Percentiles rank a stretch among this genome's conserved stretches.
Evolutionary conservation across 2,329 filamentous ascomycete genomes (phyloP).

Genomic region (Aspergillus novoparasiticus): DNA sequence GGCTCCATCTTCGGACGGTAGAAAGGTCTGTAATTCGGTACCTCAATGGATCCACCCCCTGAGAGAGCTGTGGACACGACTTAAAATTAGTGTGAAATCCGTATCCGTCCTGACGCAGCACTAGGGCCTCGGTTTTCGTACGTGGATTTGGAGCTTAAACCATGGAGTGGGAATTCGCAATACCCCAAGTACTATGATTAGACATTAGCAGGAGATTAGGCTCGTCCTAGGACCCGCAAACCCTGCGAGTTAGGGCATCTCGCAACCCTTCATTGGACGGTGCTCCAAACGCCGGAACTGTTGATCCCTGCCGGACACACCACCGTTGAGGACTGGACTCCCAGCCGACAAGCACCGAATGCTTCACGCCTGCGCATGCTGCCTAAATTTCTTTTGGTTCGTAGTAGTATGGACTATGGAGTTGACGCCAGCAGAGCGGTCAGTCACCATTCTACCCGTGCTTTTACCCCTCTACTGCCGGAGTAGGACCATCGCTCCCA

Average conservation of each 20-base stretch:
- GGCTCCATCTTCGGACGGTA: background rate
- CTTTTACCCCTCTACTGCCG: background rate
- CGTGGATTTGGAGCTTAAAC: background rate
- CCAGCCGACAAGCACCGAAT: background rate
- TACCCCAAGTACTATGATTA: background rate
- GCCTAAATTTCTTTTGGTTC: too few relatives aligned
- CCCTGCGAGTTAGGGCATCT: background rate
- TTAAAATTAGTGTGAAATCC: background rate
- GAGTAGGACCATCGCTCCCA: background rate
- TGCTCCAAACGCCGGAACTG: background rate
- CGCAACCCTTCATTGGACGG: background rate
- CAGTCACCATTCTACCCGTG: background rate
- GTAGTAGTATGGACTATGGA: background rate
- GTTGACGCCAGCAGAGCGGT: background rate
- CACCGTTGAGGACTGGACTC: background rate
- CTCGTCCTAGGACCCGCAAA: background rate
- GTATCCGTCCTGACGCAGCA: background rate
- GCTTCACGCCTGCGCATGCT: background rate
- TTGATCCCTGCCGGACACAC: background rate
- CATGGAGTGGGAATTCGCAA: background rate
- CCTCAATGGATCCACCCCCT: background rate
- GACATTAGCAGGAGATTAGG: slow-evolving; percentile 3
- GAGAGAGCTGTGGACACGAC: background rate
- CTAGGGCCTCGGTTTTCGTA: background rate
- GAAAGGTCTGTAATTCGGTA: background rate